These are phyloP conservation scores for Fomitopsis pinicola DNA, from an alignment of 1,284 basidiomycete species.

Conservation along the genomic window DNA sequence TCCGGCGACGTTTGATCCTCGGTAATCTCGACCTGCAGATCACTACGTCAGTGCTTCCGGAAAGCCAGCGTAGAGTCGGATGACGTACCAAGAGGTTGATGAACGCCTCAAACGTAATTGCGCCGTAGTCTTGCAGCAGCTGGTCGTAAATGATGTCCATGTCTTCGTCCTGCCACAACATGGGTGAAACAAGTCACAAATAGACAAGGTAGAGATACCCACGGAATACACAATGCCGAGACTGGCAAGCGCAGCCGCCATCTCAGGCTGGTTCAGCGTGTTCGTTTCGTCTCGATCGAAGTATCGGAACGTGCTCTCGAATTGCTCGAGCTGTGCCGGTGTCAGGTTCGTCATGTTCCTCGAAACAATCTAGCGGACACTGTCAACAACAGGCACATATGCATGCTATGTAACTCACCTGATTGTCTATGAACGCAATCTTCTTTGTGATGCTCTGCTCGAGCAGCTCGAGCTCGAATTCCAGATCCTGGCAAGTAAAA, in stretches of 20 bases:
- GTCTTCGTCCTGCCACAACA: slow-evolving; percentile 67
- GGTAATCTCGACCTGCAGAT: slow-evolving; percentile 80
- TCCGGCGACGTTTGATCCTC: slow-evolving; percentile 94
- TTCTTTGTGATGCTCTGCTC: slow-evolving; percentile 84
- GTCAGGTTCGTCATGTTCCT: slow-evolving; percentile 90
- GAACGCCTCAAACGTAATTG: slow-evolving; percentile 92
- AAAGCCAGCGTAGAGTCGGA: not conserved
- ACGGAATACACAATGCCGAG: slow-evolving; percentile 91
- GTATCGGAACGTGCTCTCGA: slow-evolving; percentile 96
- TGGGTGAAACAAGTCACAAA: not conserved
- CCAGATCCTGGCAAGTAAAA: slow-evolving; percentile 86
- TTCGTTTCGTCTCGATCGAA: slow-evolving; percentile 94
- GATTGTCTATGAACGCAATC: slow-evolving; percentile 94
- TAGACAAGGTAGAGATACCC: slow-evolving; percentile 18
- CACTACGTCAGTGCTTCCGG: not conserved
- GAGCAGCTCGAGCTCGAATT: slow-evolving; percentile 86
- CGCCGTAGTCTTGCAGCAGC: slow-evolving; percentile 81
- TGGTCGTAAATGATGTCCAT: slow-evolving; percentile 84
- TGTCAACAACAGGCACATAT: no score
- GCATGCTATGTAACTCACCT: slow-evolving; percentile 44
- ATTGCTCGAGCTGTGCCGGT: slow-evolving; percentile 95
- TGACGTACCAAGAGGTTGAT: slow-evolving; percentile 81
- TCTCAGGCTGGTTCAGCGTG: slow-evolving; percentile 81
- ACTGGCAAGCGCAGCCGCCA: slow-evolving; percentile 90
- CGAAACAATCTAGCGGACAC: slow-evolving; percentile 63